Evolutionary conservation across 2,329 filamentous ascomycete genomes (phyloP).

Genomic region (Cercospora janseana): DNA sequence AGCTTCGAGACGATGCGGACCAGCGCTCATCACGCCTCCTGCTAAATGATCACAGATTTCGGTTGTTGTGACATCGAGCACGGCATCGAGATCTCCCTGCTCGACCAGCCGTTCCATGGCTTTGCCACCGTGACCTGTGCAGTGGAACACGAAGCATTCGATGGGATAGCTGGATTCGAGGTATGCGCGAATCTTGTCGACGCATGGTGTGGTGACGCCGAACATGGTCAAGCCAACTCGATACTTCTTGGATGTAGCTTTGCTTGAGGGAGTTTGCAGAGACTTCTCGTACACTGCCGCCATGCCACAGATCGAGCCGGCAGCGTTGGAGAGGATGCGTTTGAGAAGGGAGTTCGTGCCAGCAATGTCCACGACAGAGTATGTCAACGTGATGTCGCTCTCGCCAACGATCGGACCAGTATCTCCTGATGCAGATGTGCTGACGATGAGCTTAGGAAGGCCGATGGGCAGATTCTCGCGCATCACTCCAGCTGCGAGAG

Average conservation of each 20-base stretch:
- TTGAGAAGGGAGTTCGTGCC: slow-evolving; percentile 61
- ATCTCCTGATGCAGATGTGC: slow-evolving; percentile 67
- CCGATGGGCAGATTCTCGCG: slow-evolving; percentile 60
- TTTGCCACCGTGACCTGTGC: slow-evolving; percentile 65
- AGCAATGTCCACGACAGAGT: slow-evolving; percentile 68
- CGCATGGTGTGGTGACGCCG: slow-evolving; percentile 68
- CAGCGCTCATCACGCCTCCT: slow-evolving; percentile 63
- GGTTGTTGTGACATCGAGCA: slow-evolving; percentile 70
- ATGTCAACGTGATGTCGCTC: slow-evolving; percentile 68
- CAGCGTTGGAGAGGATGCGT: slow-evolving; percentile 61
- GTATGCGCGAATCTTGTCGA: slow-evolving; percentile 54
- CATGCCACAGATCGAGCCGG: slow-evolving; percentile 60
- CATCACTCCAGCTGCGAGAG: slow-evolving; percentile 61
- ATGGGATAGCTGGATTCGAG: slow-evolving; percentile 50
- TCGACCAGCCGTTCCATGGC: slow-evolving; percentile 66
- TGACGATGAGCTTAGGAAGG: slow-evolving; percentile 68
- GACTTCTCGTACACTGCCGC: slow-evolving; percentile 45
- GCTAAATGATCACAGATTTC: slow-evolving; percentile 62
- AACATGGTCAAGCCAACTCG: slow-evolving; percentile 70
- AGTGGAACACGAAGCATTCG: slow-evolving; percentile 67
- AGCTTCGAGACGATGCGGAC: slow-evolving; percentile 55
- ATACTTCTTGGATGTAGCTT: slow-evolving; percentile 38
- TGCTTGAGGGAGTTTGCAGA: background rate
- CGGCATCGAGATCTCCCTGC: slow-evolving; percentile 60
- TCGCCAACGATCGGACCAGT: slow-evolving; percentile 64